These are phyloP conservation scores for Meripilus lineatus DNA, from an alignment of 1,284 basidiomycete species.

Conservation along the genomic window DNA sequence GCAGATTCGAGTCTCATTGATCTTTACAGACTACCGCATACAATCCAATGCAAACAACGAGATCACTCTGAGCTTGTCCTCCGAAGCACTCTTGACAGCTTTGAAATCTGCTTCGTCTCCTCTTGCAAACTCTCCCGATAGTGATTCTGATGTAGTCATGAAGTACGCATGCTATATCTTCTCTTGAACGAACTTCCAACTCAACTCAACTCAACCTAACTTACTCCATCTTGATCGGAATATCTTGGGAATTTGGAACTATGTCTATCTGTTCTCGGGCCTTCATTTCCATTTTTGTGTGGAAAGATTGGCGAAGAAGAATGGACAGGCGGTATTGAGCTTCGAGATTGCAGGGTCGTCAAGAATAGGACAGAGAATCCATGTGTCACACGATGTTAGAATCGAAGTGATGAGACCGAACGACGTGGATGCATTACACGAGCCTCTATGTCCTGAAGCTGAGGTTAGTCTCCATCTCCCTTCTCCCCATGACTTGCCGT, in stretches of 20 bases:
- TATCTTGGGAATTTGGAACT: no score
- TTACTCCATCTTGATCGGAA: neutral
- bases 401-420: constrained; percentile 73
- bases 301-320: constrained; percentile 67
- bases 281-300: neutral
- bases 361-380: constrained; percentile 48
- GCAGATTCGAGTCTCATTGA: constrained; percentile 59
- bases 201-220: neutral
- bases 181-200: neutral
- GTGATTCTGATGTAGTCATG: constrained; percentile 60
- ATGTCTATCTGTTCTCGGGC: neutral
- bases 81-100: constrained; percentile 75
- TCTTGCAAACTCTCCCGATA: constrained; percentile 12
- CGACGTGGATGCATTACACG: constrained; percentile 68
- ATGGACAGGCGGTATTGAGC: constrained; percentile 65
- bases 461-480: constrained; percentile 51
- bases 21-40: constrained; percentile 82
- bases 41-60: constrained; percentile 84
- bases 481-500: neutral
- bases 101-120: constrained; percentile 52
- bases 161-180: constrained; percentile 33
- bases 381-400: constrained; percentile 67
- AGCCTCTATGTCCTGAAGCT: constrained; percentile 85
- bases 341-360: constrained; percentile 67
- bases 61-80: constrained; percentile 68